Percentiles rank a stretch among this genome's conserved stretches.
Evolutionary conservation across 1,284 basidiomycete genomes (phyloP).

Genomic region (Cystobasidiaceae sp.): DNA sequence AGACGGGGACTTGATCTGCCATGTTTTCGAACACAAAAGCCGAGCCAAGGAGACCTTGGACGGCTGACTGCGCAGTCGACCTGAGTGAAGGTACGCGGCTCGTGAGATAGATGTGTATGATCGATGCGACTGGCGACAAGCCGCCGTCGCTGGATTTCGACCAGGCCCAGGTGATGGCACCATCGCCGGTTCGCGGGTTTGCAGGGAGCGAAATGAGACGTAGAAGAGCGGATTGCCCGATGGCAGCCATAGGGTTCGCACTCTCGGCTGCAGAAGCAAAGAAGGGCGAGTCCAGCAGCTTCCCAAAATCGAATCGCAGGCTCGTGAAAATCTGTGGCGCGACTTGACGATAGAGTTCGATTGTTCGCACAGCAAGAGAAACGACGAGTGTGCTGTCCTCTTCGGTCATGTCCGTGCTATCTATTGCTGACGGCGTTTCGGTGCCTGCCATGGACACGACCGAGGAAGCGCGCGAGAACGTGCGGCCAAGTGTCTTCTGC

Average conservation of each 20-base stretch:
- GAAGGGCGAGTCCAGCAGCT: slow-evolving; percentile 20
- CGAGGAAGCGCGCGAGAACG: slow-evolving; percentile 23
- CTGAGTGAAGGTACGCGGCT: slow-evolving; percentile 56
- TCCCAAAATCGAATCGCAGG: slow-evolving; percentile 29
- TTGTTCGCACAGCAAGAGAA: slow-evolving; percentile 23
- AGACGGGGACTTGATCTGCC: slow-evolving; percentile 63
- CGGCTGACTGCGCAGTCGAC: slow-evolving; percentile 55
- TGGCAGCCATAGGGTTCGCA: slow-evolving; percentile 3
- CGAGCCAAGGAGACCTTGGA: slow-evolving; percentile 59
- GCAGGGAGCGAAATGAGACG: slow-evolving; percentile 10
- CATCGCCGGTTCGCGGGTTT: slow-evolving; percentile 14
- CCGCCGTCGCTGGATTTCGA: slow-evolving; percentile 16
- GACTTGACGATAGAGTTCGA: slow-evolving; percentile 7
- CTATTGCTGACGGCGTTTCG: background rate
- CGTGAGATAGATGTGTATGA: slow-evolving; percentile 60
- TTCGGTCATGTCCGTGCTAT: background rate
- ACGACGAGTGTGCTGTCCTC: slow-evolving; percentile 20
- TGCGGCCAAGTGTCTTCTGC: slow-evolving; percentile 21
- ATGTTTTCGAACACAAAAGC: slow-evolving; percentile 80
- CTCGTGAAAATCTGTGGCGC: slow-evolving; percentile 10
- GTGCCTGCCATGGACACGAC: slow-evolving; percentile 1
- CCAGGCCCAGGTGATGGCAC: slow-evolving; percentile 28
- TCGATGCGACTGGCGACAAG: slow-evolving; percentile 47
- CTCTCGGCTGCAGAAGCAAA: slow-evolving; percentile 2
- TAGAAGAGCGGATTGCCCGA: slow-evolving; percentile 25